Base-by-base conservation (phyloP, 2,329 filamentous ascomycete genomes). In the Acrocalymma vagum region DNA sequence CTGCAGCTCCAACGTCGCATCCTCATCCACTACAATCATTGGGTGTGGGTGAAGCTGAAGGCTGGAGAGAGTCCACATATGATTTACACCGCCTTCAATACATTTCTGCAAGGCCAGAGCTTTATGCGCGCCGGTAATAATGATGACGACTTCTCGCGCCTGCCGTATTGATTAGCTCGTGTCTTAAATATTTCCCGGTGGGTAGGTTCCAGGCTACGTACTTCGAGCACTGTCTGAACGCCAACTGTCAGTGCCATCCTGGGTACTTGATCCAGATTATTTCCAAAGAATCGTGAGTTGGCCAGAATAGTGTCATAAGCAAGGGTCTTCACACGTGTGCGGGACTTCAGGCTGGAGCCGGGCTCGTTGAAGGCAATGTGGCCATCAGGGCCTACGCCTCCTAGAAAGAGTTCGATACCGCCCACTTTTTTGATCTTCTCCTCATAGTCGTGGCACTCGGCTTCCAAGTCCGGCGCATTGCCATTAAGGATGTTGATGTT, bases 321-420 rank as follows among this genome's bases (percentile, higher is more conserved):
- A 35, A 95, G 75, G 1, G 90, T 94, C 80, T 94, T 94, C 63
- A 94, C 88, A 46, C 90, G 81, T 9, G 90, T 95, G 30, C 88
- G 81, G 41, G 86, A 90, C 55, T 82, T 81, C 47, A 95, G 74
- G 45, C 85, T 90, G 9, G 87, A 91, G 26, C 89, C 90, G 4
- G 90, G 90, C 72, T 95, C 90, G 71, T 95, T 95, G 80, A 95
- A 95, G 32, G 90, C 90, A 51, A 95, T 90, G 70, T 95, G 90
- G 5, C 90, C 90, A 64, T 95, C 90, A 39, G 89, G 86, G 20
- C 90, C 90, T 39, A 95, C 90, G 27, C 90, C 90, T 11, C 88
- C 88, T 4, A 95, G 80, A 72, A 94, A 95, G 17, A 94, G 80
- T 67, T 94, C 88, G 51, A 95, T 94, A 34, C 90, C 90, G 33